Percentiles rank a stretch among this genome's conserved stretches.
These are phyloP conservation scores for Neurospora cerealis DNA, from an alignment of 495 filamentous ascomycete species.

Conservation along the genomic window DNA sequence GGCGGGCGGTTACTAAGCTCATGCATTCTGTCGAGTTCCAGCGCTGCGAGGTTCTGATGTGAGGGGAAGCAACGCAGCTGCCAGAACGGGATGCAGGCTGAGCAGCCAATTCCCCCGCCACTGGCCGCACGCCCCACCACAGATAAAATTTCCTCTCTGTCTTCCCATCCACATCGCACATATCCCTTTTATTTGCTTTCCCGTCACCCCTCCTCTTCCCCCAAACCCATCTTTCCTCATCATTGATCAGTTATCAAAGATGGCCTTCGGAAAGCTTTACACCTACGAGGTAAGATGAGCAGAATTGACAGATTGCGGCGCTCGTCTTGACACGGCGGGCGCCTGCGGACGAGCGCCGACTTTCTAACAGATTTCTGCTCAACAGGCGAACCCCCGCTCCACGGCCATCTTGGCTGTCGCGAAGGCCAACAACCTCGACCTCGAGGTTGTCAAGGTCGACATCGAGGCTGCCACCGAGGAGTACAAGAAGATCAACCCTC, in stretches of 20 bases:
- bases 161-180: conserved; percentile 9
- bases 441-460: conserved; percentile 71
- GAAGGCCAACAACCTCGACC: conserved; percentile 86
- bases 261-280: conserved; percentile 97
- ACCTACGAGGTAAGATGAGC: conserved; percentile 58
- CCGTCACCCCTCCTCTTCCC: conserved; percentile 10
- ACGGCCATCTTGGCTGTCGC: conserved; percentile 81
- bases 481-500: conserved; percentile 75
- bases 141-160: conserved; percentile 22
- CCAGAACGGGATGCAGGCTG: background rate
- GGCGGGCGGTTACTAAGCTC: background rate
- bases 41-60: background rate
- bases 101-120: conserved; percentile 17
- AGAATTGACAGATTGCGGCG: conserved; percentile 5
- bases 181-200: conserved; percentile 11
- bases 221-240: conserved; percentile 5
- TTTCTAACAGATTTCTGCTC: conserved; percentile 2
- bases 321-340: background rate
- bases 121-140: background rate
- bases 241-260: conserved; percentile 39
- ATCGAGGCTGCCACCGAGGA: conserved; percentile 51
- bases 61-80: background rate
- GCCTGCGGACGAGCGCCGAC: background rate
- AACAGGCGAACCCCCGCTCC: conserved; percentile 79
- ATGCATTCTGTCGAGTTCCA: background rate